Percentiles rank a stretch among this genome's conserved stretches.
phyloP scores from a whole-genome alignment of 2,329 filamentous ascomycete genomes.

The Davidsoniella australis region DNA sequence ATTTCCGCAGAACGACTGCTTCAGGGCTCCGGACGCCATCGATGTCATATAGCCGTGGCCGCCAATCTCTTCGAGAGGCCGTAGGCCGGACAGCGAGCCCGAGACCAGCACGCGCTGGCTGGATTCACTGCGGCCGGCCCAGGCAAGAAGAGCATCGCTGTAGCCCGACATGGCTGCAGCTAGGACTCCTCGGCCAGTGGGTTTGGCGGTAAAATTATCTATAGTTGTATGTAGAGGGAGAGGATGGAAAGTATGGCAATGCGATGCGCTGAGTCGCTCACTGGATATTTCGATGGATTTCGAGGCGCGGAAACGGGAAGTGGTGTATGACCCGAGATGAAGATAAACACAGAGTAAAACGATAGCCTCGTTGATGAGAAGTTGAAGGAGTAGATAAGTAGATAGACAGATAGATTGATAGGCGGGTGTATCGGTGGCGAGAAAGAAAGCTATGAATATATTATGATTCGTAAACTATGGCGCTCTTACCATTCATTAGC shows the following conservation, averaged over 20 bases:
- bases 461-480: too few relatives aligned
- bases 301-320: not conserved
- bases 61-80: constrained; percentile 32
- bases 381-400: too few relatives aligned
- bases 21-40: constrained; percentile 25
- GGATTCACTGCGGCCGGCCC: constrained; percentile 14
- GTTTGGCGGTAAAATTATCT: not conserved
- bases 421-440: too few relatives aligned
- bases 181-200: constrained; percentile 3
- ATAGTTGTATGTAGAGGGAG: not conserved
- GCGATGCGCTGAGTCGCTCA: not conserved
- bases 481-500: too few relatives aligned
- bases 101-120: constrained; percentile 34
- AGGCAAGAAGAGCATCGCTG: constrained; percentile 10
- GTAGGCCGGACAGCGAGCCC: constrained; percentile 44
- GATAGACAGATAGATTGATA: too few relatives aligned
- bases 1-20: constrained; percentile 71
- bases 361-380: not conserved
- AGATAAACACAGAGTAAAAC: not conserved
- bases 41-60: constrained; percentile 38
- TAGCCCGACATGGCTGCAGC: constrained; percentile 8
- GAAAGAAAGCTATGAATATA: too few relatives aligned
- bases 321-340: not conserved
- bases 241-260: not conserved
- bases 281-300: not conserved